Percentiles rank a stretch among this genome's conserved stretches.
Conservation (phyloP, 1,139 yeast genomes). For the Lodderomyces parapsilosis region DNA sequence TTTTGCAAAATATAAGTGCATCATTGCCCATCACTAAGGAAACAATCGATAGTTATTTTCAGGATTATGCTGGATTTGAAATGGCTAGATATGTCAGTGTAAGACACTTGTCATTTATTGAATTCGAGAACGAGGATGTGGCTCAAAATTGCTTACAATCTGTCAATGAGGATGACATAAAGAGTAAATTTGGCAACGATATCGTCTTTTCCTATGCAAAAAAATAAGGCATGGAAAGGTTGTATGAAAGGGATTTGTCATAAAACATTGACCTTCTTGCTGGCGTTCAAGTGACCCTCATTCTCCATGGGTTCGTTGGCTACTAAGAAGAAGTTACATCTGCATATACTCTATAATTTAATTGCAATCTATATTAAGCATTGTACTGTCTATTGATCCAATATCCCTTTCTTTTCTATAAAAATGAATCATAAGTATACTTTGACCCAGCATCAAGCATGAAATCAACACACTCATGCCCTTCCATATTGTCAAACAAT, state of each 20-base stretch:
- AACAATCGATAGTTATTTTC: conserved; percentile 45
- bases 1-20: conserved; percentile 58
- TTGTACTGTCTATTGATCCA: too few relatives aligned
- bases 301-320: too few relatives aligned
- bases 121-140: conserved; percentile 54
- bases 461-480: neutral
- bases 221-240: conserved; percentile 25
- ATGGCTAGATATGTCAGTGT: conserved; percentile 67
- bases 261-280: too few relatives aligned
- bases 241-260: too few relatives aligned
- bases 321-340: too few relatives aligned
- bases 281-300: too few relatives aligned
- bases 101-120: conserved; percentile 76
- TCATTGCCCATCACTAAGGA: conserved; percentile 27
- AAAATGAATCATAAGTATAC: neutral
- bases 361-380: too few relatives aligned
- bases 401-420: too few relatives aligned
- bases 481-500: neutral
- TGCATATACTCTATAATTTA: too few relatives aligned
- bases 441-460: neutral
- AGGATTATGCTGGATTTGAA: conserved; percentile 54
- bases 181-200: conserved; percentile 22
- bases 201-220: conserved; percentile 35
- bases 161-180: conserved; percentile 11
- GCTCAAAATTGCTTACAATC: conserved; percentile 26